Evolutionary conservation across 352 stramenopile species (phyloP).

Genomic region (Thalassiosira allenii): DNA sequence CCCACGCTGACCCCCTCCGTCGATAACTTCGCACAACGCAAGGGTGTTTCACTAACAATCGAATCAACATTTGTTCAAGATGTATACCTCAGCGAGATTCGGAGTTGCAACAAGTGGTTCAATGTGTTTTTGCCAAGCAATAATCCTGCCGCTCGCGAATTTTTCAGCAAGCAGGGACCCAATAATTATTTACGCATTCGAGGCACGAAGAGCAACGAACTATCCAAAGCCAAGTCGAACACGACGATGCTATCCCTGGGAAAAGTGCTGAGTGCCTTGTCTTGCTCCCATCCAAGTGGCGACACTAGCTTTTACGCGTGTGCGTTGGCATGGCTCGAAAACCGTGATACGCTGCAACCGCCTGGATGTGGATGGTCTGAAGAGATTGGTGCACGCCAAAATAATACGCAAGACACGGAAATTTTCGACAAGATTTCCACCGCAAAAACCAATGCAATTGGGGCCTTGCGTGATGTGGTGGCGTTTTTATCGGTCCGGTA

Average conservation of each 20-base stretch:
- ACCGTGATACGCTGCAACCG: slow-evolving; percentile 70
- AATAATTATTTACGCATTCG: slow-evolving; percentile 7
- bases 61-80: slow-evolving; percentile 57
- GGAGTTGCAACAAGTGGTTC: slow-evolving; percentile 69
- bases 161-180: slow-evolving; percentile 7
- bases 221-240: neutral
- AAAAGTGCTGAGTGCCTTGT: slow-evolving; percentile 29
- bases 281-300: slow-evolving; percentile 42
- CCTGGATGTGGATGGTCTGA: slow-evolving; percentile 66
- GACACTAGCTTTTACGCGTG: slow-evolving; percentile 77
- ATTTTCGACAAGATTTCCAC: slow-evolving; percentile 10
- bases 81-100: slow-evolving; percentile 52
- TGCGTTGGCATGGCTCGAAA: slow-evolving; percentile 76
- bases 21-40: slow-evolving; percentile 7
- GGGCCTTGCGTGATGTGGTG: slow-evolving; percentile 46
- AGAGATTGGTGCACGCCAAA: slow-evolving; percentile 7
- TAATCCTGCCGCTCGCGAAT: slow-evolving; percentile 1
- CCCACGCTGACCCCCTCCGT: slow-evolving; percentile 8
- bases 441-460: slow-evolving; percentile 53
- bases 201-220: neutral
- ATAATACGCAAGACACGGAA: slow-evolving; percentile 4
- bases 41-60: slow-evolving; percentile 41
- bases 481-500: slow-evolving; percentile 47
- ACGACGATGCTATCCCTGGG: neutral
- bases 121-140: slow-evolving; percentile 34